Evolutionary conservation across 495 filamentous ascomycete genomes (phyloP), one percentile per base, ranked within the genome.

Genomic region (Hypoxylon perforatum): DNA sequence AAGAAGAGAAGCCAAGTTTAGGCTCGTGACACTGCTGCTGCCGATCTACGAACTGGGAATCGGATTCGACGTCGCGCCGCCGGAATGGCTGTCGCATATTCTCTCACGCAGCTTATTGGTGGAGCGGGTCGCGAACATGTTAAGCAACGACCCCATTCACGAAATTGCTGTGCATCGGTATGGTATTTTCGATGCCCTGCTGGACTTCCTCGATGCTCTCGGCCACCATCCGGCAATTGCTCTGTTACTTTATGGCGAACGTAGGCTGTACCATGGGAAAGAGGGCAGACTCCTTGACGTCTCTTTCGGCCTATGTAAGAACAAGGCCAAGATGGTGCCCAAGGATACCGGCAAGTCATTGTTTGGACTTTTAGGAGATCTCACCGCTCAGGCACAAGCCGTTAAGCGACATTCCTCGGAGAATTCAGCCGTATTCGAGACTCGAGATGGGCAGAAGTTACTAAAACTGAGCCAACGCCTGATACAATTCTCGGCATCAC

Each of bases 51-150:
- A 35, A 2, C 17, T 23, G 9, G 8, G 9, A 38, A 36, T 22
- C 1, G 9, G 19, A 1, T 68, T 77, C 4, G 72, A 76, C 42
- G 3, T 17, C 3, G 30, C 28, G 0, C 70, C 49, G 1, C 71
- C 74, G 1, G 42, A 25, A 1, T n/a, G 56, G 4, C 14, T 77
- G n/a, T 30, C 55, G 7, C 54, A 54, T 12, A 72, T 79, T 52
- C 22, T 79, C 4, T 53, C 57, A 17, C 70, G 76, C 44, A 80
- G 77, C 42, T 77, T 77, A 0, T 41, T 80, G 4, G 11, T 79
- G 28, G 55, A 56, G 12, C 67, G 61, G 18, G 74, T 57, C 44
- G 72, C 70, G 14, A 68, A 64, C 22, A 9, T 78, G 7, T 53
- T 80, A 2, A 61, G 70, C 1, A 72, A 72, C 39, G 68, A 69